Evolutionary conservation across 345 rosid genomes (phyloP), one percentile per base, ranked within the genome.

Genomic region (Odontarrhena argentea): DNA sequence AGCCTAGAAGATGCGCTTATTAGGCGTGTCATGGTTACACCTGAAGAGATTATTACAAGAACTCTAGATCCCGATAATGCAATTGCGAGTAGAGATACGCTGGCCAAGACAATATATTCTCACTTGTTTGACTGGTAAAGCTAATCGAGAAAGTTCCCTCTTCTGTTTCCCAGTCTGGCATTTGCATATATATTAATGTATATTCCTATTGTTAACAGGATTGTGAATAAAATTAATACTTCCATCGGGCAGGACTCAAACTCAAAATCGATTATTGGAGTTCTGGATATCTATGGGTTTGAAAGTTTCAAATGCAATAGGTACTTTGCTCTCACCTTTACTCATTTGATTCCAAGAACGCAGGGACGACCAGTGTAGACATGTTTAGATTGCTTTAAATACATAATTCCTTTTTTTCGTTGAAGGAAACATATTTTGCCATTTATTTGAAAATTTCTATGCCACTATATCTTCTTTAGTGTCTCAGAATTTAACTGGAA

Each of bases 211-310:
- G 41, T 63, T 73, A 45, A 44, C 90, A 91, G 97, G 97, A 79
- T 91, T 67, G 97, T 91, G 59, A 88, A 88, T 28, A 91, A 88
- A 80, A 91, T 91, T 67, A 91, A 88, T 75, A 74, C 60, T 69
- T 91, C 94, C 7, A 91, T 91, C 70, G 97, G 97, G 75, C 97
- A 91, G 73, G 97, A 91, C 82, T 94, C 96, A 53, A 83, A 70
- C 78, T 88, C 97, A 13, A 85, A 80, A 79, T 77, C 84, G 5
- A 69, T 79, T 37, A 91, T 91, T 62, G 97, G 97, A 76, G 97
- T 91, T 65, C 92, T 91, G 74, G 96, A 91, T 82, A 88, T 91
- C 54, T 91, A 91, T 79, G 96, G 97, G 60, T 91, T 91, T 74
- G 97, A 91, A 82, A 91, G 97, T 76, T 91, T 91, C 65, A 83